phyloP scores from a whole-genome alignment of 2,329 filamentous ascomycete species.

The Fusarium avenaceum region DNA sequence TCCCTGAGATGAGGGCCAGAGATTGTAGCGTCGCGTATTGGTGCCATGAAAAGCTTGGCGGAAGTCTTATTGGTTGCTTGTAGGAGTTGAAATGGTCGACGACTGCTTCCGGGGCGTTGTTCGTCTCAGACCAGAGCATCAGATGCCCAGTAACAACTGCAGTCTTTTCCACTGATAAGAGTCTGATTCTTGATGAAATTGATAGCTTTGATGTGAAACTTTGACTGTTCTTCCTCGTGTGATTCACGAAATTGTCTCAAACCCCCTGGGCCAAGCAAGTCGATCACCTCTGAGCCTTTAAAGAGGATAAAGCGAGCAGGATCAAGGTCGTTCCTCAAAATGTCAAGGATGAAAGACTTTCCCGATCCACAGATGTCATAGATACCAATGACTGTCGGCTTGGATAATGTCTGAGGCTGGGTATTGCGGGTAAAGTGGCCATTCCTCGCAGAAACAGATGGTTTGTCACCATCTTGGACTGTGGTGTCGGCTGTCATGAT shows the following conservation, averaged over 20 bases:
- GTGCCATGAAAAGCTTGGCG: conserved; percentile 65
- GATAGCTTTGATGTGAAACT: conserved; percentile 62
- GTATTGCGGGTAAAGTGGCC: too few relatives aligned
- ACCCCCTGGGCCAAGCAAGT: conserved; percentile 58
- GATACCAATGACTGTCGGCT: conserved; percentile 62
- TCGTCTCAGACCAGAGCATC: conserved; percentile 65
- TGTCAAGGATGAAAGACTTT: conserved; percentile 61
- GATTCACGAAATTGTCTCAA: conserved; percentile 62
- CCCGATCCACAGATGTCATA: conserved; percentile 69
- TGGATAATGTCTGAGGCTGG: too few relatives aligned
- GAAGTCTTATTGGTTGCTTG: conserved; percentile 61
- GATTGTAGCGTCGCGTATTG: conserved; percentile 64
- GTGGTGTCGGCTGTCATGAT: too few relatives aligned
- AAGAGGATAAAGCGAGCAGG: conserved; percentile 59
- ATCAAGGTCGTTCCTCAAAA: conserved; percentile 55
- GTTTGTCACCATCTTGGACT: too few relatives aligned
- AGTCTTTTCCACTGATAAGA: conserved; percentile 44
- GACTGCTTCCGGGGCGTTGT: conserved; percentile 45
- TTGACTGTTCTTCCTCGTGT: conserved; percentile 52
- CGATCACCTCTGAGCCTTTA: conserved; percentile 67
- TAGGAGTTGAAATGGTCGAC: conserved; percentile 42
- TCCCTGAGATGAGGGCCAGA: conserved; percentile 61
- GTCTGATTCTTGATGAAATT: conserved; percentile 57
- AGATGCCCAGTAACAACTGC: conserved; percentile 69
- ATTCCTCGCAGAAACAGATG: too few relatives aligned